Evolutionary conservation across 2,329 filamentous ascomycete species (phyloP).

Genomic region (Penicillium sp.): DNA sequence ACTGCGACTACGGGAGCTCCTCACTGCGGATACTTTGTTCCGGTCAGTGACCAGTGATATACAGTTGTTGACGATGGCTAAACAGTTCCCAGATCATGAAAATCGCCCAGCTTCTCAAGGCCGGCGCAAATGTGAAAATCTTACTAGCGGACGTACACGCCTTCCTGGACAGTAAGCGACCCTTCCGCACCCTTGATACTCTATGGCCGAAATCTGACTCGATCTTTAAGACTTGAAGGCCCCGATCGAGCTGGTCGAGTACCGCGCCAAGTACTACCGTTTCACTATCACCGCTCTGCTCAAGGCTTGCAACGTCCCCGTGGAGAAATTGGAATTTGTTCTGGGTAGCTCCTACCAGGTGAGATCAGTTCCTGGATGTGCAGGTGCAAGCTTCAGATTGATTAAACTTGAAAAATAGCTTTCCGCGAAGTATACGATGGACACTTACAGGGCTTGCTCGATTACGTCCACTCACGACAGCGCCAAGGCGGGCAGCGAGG

Average conservation of each 20-base stretch:
- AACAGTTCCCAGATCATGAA: slow-evolving; percentile 53
- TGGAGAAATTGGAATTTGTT: slow-evolving; percentile 75
- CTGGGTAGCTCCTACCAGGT: slow-evolving; percentile 76
- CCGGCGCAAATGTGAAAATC: slow-evolving; percentile 75
- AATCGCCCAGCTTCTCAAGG: slow-evolving; percentile 78
- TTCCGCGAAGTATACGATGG: slow-evolving; percentile 67
- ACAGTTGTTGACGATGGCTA: neutral
- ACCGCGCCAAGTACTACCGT: slow-evolving; percentile 78
- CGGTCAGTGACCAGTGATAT: slow-evolving; percentile 43
- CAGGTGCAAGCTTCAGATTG: neutral
- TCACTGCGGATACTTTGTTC: slow-evolving; percentile 79
- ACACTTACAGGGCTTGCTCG: slow-evolving; percentile 65
- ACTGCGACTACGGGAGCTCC: slow-evolving; percentile 78
- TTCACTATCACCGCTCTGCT: slow-evolving; percentile 69
- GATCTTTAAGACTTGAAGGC: slow-evolving; percentile 54
- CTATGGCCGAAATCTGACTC: neutral
- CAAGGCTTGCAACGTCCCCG: slow-evolving; percentile 70
- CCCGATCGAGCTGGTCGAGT: slow-evolving; percentile 78
- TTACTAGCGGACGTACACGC: slow-evolving; percentile 64
- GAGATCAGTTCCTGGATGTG: neutral
- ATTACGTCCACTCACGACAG: slow-evolving; percentile 6
- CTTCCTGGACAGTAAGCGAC: slow-evolving; percentile 35
- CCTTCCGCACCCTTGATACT: neutral
- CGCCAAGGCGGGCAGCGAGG: slow-evolving; percentile 75
- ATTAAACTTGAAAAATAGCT: neutral